Conservation (phyloP, 805 yeast genomes). For the Wickerhamomyces canadensis region DNA sequence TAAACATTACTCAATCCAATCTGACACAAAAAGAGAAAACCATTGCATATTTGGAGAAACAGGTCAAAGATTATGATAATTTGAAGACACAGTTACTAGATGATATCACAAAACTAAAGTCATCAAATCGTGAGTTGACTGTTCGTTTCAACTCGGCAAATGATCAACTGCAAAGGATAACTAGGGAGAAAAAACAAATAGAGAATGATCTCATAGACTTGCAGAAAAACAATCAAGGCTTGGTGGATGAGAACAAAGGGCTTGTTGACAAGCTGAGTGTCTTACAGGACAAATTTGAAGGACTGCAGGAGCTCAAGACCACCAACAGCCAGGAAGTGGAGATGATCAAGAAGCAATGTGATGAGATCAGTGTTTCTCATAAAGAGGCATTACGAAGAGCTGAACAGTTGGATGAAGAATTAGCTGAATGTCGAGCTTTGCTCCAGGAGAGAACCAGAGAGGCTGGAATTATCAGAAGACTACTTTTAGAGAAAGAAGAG, state of each 20-base stretch:
- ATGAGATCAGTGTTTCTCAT: slow-evolving; percentile 61
- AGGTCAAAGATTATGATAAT: slow-evolving; percentile 31
- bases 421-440: slow-evolving; percentile 66
- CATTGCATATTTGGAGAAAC: slow-evolving; percentile 33
- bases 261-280: slow-evolving; percentile 36
- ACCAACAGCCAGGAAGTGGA: slow-evolving; percentile 39
- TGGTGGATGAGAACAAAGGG: slow-evolving; percentile 34
- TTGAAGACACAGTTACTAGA: slow-evolving; percentile 21
- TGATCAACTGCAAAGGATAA: slow-evolving; percentile 24
- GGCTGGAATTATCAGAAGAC: slow-evolving; percentile 61
- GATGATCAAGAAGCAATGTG: slow-evolving; percentile 57
- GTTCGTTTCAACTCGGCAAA: slow-evolving; percentile 27
- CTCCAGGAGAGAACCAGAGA: slow-evolving; percentile 81
- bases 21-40: slow-evolving; percentile 32
- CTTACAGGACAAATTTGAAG: slow-evolving; percentile 33
- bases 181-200: slow-evolving; percentile 32
- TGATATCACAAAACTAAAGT: slow-evolving; percentile 19
- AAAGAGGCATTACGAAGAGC: slow-evolving; percentile 57
- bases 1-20: slow-evolving; percentile 9
- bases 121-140: slow-evolving; percentile 23
- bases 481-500: slow-evolving; percentile 65
- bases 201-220: slow-evolving; percentile 35
- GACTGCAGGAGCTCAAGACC: slow-evolving; percentile 30
- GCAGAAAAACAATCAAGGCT: slow-evolving; percentile 29
- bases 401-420: slow-evolving; percentile 74